Evolutionary conservation across 192 early-diverging fungal species (phyloP), one percentile per base, ranked within the genome.

Genomic region (Gryganskiella cystojenkinii): DNA sequence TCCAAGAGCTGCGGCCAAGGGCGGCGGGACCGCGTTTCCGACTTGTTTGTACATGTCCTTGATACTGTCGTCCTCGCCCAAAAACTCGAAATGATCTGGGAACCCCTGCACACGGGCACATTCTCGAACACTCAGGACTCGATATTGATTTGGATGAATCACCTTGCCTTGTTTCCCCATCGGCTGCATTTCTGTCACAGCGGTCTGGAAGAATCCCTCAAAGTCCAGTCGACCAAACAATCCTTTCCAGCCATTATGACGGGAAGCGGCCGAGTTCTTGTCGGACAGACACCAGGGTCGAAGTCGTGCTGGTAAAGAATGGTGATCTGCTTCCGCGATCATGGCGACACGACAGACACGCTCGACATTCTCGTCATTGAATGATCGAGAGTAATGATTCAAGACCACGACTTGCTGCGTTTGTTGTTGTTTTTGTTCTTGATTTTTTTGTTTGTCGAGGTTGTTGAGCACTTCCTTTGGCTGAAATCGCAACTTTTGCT

Each of bases 11-110:
- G 66, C 75, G 0, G 91, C 89, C 57, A 92, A 74, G 1, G 87
- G 89, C 25, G 85, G 85, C 17, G 91, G 91, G 15, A 92, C 90
- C 3, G 91, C 91, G 59, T 92, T 92, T 19, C 91, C 91, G 11
- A 92, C 72, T 59, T 92, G 91, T 3, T 83, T 81, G 56, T 90
- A 83, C 84, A 86, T 86, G 25, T 84, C 80, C 22, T 78, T 84
- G 0, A n/a, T 53, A 28, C n/a, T n/a, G n/a, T n/a, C n/a, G n/a
- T 73, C 71, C 34, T 74, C 60, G 44, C 76, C 82, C 14, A 80
- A 74, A 34, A 92, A 86, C 37, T 71, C 58, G 43, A 91, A 91
- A 2, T 71, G 68, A 40, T 92, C 91, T 0, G 91, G 90, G 70
- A 92, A 92, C 10, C 90, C 90, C 69, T 92, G 91, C 4, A 84